Evolutionary conservation across 805 yeast genomes (phyloP), one percentile per base, ranked within the genome.

Genomic region (Naumovozyma baii): DNA sequence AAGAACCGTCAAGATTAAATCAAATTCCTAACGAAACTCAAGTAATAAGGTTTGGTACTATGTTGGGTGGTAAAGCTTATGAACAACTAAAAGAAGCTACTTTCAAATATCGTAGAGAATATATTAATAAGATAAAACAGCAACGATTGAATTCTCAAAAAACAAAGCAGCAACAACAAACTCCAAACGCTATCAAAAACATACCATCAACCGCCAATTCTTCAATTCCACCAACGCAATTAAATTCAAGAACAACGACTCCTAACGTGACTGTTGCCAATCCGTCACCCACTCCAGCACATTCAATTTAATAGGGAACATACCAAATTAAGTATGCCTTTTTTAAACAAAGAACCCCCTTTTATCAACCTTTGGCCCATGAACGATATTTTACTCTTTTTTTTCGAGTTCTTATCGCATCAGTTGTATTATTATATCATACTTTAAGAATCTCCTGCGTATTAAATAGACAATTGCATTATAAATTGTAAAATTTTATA

Each of bases 11-110:
- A 0, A 72, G 74, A 40, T 69, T 88, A 51, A 88, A 88, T 55
- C 81, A 82, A 46, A 85, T 88, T 32, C 75, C 86, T 12, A 80
- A 80, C 39, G 90, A 80, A 38, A 87, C 96, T 1, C 96, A 88
- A 61, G 79, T 83, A 1, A 83, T 90, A 22, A 69, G 96, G 43
- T 88, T 88, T 62, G 95, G 96, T 7, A 76, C 94, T 5, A 87
- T 87, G 96, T 63, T 90, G 25, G 68, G 87, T 32, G 76, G 92
- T 3, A 90, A 88, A 59, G 80, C 96, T 0, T 83, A 83, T 55
- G 96, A 87, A 39, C 72, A 79, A 37, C 65, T 80, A 46, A 68
- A 85, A 50, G 86, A 87, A 55, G 81, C 88, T 16, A 77, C 63
- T 16, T 41, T 83, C 40, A 72, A 76, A 52, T 78, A 78, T 61